Evolutionary conservation across 352 stramenopile species (phyloP).

Genomic region (Thalassiosira hispida): DNA sequence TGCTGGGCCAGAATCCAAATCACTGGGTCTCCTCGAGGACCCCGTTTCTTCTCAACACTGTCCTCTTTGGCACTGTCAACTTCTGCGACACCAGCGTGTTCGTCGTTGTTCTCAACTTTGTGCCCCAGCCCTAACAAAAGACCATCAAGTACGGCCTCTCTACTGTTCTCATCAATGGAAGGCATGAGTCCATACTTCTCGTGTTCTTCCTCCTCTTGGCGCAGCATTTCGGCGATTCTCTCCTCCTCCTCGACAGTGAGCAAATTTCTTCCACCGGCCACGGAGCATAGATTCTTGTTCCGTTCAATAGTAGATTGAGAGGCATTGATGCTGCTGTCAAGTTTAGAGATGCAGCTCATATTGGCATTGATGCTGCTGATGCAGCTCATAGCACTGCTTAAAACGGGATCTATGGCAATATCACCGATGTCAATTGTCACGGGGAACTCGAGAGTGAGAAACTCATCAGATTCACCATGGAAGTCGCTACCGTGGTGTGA

Average conservation of each 20-base stretch:
- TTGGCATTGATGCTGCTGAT: background rate
- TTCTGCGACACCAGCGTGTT: background rate
- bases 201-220: conserved; percentile 6
- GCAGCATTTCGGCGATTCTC: conserved; percentile 24
- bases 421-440: conserved; percentile 7
- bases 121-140: conserved; percentile 18
- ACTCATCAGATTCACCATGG: background rate
- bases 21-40: background rate
- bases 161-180: conserved; percentile 13
- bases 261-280: background rate
- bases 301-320: conserved; percentile 1
- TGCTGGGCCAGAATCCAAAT: conserved; percentile 13
- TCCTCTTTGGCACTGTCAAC: background rate
- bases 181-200: conserved; percentile 17
- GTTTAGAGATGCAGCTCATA: too few species aligned
- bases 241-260: conserved; percentile 33
- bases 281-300: conserved; percentile 4
- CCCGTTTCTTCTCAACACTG: background rate
- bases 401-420: background rate
- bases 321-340: background rate
- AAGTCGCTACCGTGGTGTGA: background rate
- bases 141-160: conserved; percentile 17
- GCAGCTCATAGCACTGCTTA: background rate
- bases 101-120: background rate
- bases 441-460: conserved; percentile 17